Percentiles rank a stretch among this genome's conserved stretches.
phyloP scores from a whole-genome alignment of 2,329 filamentous ascomycete genomes.

The Penicillium concentricum region DNA sequence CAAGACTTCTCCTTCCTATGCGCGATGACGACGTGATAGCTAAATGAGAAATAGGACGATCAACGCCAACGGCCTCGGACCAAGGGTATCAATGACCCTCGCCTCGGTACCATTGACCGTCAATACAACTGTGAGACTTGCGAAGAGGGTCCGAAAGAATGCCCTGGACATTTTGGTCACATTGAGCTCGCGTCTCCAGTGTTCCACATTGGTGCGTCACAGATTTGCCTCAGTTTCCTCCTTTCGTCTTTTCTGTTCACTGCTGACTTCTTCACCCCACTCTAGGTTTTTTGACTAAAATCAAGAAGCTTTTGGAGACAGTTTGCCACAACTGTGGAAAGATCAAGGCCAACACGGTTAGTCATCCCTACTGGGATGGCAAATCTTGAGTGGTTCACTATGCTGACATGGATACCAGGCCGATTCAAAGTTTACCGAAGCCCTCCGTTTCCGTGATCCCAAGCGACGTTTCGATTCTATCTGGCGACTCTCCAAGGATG shows the following conservation, averaged over 20 bases:
- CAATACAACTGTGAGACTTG: constrained; percentile 96
- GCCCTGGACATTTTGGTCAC: constrained; percentile 96
- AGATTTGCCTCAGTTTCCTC: constrained; percentile 2
- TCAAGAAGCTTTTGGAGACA: constrained; percentile 98
- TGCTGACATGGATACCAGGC: constrained; percentile 61
- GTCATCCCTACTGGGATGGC: constrained; percentile 65
- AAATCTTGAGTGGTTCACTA: constrained; percentile 51
- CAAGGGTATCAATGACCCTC: constrained; percentile 90
- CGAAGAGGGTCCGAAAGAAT: constrained; percentile 91
- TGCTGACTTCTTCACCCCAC: constrained; percentile 25
- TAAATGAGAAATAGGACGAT: constrained; percentile 62
- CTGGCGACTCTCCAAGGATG: constrained; percentile 88
- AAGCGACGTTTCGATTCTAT: constrained; percentile 93
- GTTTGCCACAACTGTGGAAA: constrained; percentile 99
- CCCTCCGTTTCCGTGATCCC: constrained; percentile 81
- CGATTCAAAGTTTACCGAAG: constrained; percentile 78
- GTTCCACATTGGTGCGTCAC: constrained; percentile 69
- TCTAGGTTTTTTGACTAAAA: constrained; percentile 92
- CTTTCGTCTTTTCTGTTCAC: neutral
- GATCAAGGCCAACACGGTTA: constrained; percentile 96
- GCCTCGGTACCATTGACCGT: constrained; percentile 93
- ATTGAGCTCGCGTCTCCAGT: constrained; percentile 97
- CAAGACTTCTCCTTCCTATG: neutral
- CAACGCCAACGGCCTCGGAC: constrained; percentile 86
- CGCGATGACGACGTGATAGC: constrained; percentile 9